Conservation (phyloP, 176 grass and related monocot species). For the Hordeum vulgare region MorexV3_pseudomolecules_assembly NC_058523.1:25304559-25305058, state of each 20-base stretch:
- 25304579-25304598: neutral
- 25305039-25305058: neutral
- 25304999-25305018: constrained; percentile 72
- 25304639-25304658: constrained; percentile 95
- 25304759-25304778: neutral
- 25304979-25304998: constrained; percentile 99
- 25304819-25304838: neutral
- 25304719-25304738: neutral
- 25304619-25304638: constrained; percentile 96
- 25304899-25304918: constrained; percentile 74
- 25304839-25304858: neutral
- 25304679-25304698: constrained; percentile 97
- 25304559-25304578: neutral
- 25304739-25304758: neutral
- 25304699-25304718: constrained; percentile 77
- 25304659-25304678: constrained; percentile 99
- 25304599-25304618: constrained; percentile 77
- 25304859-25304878: neutral
- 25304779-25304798: constrained; percentile 1
- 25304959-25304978: constrained; percentile 94
- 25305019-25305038: neutral
- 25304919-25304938: constrained; percentile 98
- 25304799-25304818: neutral
- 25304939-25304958: constrained; percentile 95
- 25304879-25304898: neutral